Evolutionary conservation across 23 red algal species (phyloP), one percentile per base, ranked within the genome.

Genomic region (Gracilaria domingensis): DNA sequence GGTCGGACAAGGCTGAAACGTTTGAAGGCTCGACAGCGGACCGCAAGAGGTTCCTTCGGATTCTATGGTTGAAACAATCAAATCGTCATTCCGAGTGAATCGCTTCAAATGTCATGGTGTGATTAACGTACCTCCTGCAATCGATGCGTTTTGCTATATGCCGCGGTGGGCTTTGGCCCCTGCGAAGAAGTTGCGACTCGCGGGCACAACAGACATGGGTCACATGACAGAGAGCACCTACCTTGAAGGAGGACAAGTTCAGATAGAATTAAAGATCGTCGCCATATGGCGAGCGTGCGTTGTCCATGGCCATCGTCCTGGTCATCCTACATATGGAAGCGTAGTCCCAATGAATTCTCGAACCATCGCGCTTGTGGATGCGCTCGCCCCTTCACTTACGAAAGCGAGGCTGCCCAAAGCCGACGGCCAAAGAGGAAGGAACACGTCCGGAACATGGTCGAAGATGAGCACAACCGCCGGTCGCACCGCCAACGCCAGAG

Each of bases 1-100:
- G 72, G 72, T 77, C 72, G 72, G 72, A 77, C 72, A 77, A 77
- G 72, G 72, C 72, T 77, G 72, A 77, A 77, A 77, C 72, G 45
- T 49, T 49, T 26, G 21, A 49, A 51, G 26, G 20, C 4, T 49
- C 72, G 38, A 45, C 40, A 77, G n/a, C 38, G 72, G 38, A 51
- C 40, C 38, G 11, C 13, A 50, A 28, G 9, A 8, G 72, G 72
- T 77, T 77, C 72, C 72, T 77, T 77, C 17, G 45, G 72, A 45
- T 77, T 77, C 72, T 77, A 77, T 77, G 72, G 72, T 77, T 77
- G 72, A 49, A 69, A 51, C 5, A 50, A 45, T 51, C 6, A 34
- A 51, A 77, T 77, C 72, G 30, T 77, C 72, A 77, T 77, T 77
- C 72, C 72, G 12, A 42, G 12, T 37, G 23, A 1, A 77, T 29